Evolutionary conservation across 2,329 filamentous ascomycete species (phyloP).

Genomic region (Calonectria hongkongensis): DNA sequence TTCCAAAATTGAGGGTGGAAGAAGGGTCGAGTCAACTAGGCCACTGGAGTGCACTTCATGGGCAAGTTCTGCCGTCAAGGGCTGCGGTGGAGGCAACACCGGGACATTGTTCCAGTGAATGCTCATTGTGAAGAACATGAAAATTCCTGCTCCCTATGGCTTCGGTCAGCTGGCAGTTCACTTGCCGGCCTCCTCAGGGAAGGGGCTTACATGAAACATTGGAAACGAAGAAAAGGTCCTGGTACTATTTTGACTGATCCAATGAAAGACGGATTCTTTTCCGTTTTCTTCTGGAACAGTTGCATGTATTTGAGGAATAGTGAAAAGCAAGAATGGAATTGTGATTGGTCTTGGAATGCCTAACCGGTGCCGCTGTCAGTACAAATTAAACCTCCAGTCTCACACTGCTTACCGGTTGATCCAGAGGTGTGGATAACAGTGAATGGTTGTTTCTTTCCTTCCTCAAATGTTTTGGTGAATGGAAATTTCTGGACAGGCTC

Average conservation of each 20-base stretch:
- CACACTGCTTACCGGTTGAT: background rate
- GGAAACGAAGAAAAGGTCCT: conserved; percentile 14
- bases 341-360: background rate
- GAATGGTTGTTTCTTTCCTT: conserved; percentile 6
- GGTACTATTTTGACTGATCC: background rate
- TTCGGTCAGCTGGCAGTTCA: background rate
- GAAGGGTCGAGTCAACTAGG: conserved; percentile 6
- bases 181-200: background rate
- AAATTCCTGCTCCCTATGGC: background rate
- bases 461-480: conserved; percentile 1
- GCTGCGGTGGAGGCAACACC: conserved; percentile 1
- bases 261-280: background rate
- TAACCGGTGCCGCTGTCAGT: background rate
- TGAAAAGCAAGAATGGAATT: conserved; percentile 11
- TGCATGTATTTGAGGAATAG: conserved; percentile 1
- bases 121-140: conserved; percentile 10
- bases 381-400: background rate
- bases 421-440: conserved; percentile 18
- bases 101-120: conserved; percentile 14
- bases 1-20: conserved; percentile 12
- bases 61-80: conserved; percentile 9
- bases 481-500: background rate
- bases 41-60: conserved; percentile 2
- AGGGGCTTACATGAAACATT: background rate
- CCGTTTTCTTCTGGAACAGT: conserved; percentile 13